phyloP scores from a whole-genome alignment of 805 yeast genomes.

The Candida broadrunensis region DNA sequence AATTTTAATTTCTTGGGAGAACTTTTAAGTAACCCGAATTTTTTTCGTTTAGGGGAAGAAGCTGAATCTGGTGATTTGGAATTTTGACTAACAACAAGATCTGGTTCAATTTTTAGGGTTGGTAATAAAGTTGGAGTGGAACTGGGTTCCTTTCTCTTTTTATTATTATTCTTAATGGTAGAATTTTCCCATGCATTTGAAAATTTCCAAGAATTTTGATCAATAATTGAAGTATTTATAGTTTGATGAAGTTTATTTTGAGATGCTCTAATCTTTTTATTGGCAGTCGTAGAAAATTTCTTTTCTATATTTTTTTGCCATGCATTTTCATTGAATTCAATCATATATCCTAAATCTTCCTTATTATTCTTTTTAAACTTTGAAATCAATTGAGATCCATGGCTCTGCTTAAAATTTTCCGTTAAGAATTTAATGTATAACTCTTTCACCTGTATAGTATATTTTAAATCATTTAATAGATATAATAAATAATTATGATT shows the following conservation, averaged over 20 bases:
- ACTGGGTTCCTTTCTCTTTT: no score
- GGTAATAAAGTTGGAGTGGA: no score
- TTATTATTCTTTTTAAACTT: conserved; percentile 21
- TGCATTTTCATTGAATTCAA: conserved; percentile 5
- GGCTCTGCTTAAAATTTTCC: conserved; percentile 31
- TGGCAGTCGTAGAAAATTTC: neutral
- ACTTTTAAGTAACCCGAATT: neutral
- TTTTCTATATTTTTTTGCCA: conserved; percentile 7
- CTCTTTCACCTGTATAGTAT: conserved; percentile 23
- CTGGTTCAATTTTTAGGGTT: no score
- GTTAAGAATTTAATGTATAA: conserved; percentile 27
- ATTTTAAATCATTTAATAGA: conserved; percentile 17
- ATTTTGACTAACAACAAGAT: no score
- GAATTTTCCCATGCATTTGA: conserved; percentile 1
- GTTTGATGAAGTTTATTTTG: neutral
- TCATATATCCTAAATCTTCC: conserved; percentile 6
- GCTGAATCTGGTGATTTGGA: no score
- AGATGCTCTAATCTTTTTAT: neutral
- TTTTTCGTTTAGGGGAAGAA: neutral
- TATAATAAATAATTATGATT: conserved; percentile 16
- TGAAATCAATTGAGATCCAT: conserved; percentile 31
- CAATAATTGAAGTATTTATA: conserved; percentile 1
- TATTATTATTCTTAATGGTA: no score
- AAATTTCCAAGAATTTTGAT: conserved; percentile 1
- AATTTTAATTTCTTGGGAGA: neutral